Evolutionary conservation across 139 green algal species (phyloP), one percentile per base, ranked within the genome.

Genomic region (Spirogloea muscicola): DNA sequence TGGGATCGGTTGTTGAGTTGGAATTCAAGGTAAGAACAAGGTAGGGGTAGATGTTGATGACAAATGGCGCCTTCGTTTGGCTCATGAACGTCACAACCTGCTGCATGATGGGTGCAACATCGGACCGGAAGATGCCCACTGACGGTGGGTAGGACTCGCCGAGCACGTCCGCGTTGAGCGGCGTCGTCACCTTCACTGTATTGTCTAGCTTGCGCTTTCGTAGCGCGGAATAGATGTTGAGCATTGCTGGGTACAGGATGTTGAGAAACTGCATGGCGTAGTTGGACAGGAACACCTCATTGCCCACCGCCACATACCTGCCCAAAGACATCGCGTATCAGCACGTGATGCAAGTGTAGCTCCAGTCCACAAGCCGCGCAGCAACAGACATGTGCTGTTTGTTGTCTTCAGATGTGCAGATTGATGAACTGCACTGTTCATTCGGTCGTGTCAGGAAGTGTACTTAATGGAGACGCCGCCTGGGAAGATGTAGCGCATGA

Each of bases 11-110:
- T n/a, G 31, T 16, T 21, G 42, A n/a, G 21, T 67, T 43, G 1
- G 18, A 21, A 18, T 33, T 27, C 42, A 48, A 73, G 13, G 31
- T 52, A 5, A 58, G 48, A 16, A 60, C 49, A 60, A 68, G 40
- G 29, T 67, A 76, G 21, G 67, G 67, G 67, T 76, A 76, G 21
- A 76, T 51, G 16, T 76, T 76, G 36, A 76, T 33, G 2, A 49
- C 42, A 13, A 76, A 76, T 31, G 46, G 33, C 3, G 67, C 65
- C 4, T 33, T 33, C 4, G 67, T 76, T 2, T 36, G 13, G 25
- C 37, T 38, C 42, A 71, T 71, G 43, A 71, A 25, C 41, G n/a
- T 38, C 7, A 33, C 25, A 16, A 71, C 58, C 3, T 31, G 16
- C n/a, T 21, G 39, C 9, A 59, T 59, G 42, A 46, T 25, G n/a